phyloP scores from a whole-genome alignment of 805 yeast species.

The Isabelozyma heimii region DNA sequence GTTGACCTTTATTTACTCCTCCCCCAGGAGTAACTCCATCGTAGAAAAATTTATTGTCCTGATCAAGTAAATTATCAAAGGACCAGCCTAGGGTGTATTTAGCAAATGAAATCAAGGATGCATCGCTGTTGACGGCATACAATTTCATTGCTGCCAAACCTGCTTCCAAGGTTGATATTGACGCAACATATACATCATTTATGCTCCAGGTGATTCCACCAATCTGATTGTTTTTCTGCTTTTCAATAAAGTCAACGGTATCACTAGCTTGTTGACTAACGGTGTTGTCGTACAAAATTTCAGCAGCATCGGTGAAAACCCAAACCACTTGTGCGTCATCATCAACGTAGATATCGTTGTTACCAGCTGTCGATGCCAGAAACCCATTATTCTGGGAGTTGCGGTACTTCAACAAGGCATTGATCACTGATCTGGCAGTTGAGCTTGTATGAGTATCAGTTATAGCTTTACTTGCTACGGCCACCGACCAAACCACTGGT shows the following conservation, averaged over 20 bases:
- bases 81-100: conserved; percentile 11
- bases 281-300: not conserved
- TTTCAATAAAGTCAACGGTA: conserved; percentile 75
- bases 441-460: conserved; percentile 4
- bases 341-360: conserved; percentile 22
- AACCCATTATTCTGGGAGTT: conserved; percentile 9
- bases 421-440: conserved; percentile 5
- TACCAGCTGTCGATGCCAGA: conserved; percentile 17
- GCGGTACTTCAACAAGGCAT: conserved; percentile 11
- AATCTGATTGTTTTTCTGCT: conserved; percentile 63
- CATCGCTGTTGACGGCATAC: conserved; percentile 7
- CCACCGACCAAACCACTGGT: conserved; percentile 22
- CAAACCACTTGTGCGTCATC: conserved; percentile 25
- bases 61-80: conserved; percentile 10
- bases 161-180: conserved; percentile 22
- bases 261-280: conserved; percentile 7
- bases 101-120: conserved; percentile 11
- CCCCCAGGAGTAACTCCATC: conserved; percentile 17
- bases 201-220: conserved; percentile 22
- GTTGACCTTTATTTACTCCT: conserved; percentile 11
- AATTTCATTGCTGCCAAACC: conserved; percentile 20
- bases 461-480: conserved; percentile 22
- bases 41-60: conserved; percentile 12
- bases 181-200: conserved; percentile 16
- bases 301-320: conserved; percentile 14